Evolutionary conservation across 2,329 filamentous ascomycete genomes (phyloP).

Genomic region (Ceratocystis papillata): DNA sequence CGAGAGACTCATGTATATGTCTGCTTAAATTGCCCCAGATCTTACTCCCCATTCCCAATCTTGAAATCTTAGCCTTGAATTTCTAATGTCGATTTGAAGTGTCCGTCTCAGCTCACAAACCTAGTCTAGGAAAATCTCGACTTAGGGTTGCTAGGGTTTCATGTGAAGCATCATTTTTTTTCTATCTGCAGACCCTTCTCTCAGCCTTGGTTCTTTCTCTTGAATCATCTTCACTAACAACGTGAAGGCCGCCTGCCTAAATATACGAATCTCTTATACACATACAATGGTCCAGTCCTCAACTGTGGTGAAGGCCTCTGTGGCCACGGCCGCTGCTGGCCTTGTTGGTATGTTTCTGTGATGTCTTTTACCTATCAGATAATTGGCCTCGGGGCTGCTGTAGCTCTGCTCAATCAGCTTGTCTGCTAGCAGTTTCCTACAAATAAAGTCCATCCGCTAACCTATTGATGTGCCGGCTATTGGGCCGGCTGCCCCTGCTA

Average conservation of each 20-base stretch:
- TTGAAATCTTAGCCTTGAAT: too few relatives aligned
- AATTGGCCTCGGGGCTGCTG: constrained; percentile 9
- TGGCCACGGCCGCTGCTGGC: constrained; percentile 50
- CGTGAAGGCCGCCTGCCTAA: neutral
- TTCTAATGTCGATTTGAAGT: too few relatives aligned
- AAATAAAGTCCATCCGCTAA: neutral
- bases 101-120: neutral
- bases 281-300: constrained; percentile 40
- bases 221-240: neutral
- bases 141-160: neutral
- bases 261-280: neutral
- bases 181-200: neutral
- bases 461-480: constrained; percentile 14
- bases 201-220: constrained; percentile 3
- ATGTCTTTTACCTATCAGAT: neutral
- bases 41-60: neutral
- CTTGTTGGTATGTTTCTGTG: constrained; percentile 42
- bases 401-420: neutral
- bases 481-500: constrained; percentile 18
- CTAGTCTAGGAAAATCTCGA: neutral
- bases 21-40: neutral
- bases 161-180: constrained; percentile 7
- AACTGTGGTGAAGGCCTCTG: constrained; percentile 49
- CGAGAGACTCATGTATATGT: neutral
- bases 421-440: neutral